Percentiles rank a stretch among this genome's conserved stretches.
phyloP scores from a whole-genome alignment of 352 stramenopile species.

The Blastocystis hominis region DNA sequence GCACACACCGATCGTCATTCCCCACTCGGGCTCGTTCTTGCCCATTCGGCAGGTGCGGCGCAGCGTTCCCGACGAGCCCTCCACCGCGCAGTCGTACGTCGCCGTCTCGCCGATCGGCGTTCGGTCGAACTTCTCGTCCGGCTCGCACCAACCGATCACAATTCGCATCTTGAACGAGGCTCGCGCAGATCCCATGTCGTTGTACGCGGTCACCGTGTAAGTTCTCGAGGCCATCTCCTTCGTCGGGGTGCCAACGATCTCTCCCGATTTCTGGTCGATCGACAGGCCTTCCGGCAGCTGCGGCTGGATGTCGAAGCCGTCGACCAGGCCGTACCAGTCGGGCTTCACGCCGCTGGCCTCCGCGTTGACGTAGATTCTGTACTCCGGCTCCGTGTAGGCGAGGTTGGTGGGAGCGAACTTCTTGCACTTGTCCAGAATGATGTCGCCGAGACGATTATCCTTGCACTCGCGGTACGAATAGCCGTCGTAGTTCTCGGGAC shows the following conservation, averaged over 20 bases:
- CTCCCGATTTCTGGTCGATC: constrained; percentile 31
- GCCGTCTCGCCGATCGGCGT: constrained; percentile 11
- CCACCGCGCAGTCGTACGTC: constrained; percentile 22
- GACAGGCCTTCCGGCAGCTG: constrained; percentile 15
- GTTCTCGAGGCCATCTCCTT: not conserved
- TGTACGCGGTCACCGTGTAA: constrained; percentile 39
- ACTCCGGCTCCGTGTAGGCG: not conserved
- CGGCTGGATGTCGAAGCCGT: constrained; percentile 22
- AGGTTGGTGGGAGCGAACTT: constrained; percentile 38
- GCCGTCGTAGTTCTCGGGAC: constrained; percentile 47
- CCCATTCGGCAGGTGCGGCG: constrained; percentile 15
- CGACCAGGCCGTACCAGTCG: constrained; percentile 31
- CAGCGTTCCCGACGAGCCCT: not conserved
- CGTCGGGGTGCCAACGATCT: not conserved
- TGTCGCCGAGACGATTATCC: not conserved
- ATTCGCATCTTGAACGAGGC: not conserved
- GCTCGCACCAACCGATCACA: not conserved
- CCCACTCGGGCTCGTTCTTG: constrained; percentile 40
- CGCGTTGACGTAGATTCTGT: constrained; percentile 27
- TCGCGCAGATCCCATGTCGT: constrained; percentile 10
- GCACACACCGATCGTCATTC: constrained; percentile 16
- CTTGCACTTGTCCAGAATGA: not conserved
- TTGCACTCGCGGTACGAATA: constrained; percentile 39
- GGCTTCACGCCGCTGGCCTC: not conserved
- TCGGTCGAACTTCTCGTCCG: constrained; percentile 1